phyloP scores from a whole-genome alignment of 805 yeast genomes.

The Isabelozyma gotoi region DNA sequence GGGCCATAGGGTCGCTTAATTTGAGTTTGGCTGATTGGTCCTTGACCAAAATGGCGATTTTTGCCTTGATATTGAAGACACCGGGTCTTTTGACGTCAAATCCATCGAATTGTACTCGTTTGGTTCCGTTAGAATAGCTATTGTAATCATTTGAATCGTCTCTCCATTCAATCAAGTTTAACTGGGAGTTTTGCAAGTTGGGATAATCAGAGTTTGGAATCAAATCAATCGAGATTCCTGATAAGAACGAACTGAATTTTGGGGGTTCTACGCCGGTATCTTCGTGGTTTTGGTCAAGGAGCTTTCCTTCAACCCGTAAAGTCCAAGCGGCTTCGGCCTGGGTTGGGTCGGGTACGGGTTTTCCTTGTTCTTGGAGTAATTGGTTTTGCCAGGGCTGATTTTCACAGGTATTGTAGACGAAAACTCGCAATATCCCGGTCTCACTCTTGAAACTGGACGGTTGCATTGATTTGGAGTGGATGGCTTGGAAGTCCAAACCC shows the following conservation, averaged over 20 bases:
- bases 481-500: slow-evolving; percentile 80
- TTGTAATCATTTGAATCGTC: slow-evolving; percentile 45
- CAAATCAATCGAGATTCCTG: slow-evolving; percentile 83
- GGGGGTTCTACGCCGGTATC: slow-evolving; percentile 20
- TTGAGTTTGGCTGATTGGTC: slow-evolving; percentile 67
- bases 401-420: slow-evolving; percentile 75
- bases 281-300: slow-evolving; percentile 50
- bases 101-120: slow-evolving; percentile 65
- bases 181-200: slow-evolving; percentile 24
- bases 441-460: slow-evolving; percentile 38
- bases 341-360: slow-evolving; percentile 14
- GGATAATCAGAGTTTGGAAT: slow-evolving; percentile 41
- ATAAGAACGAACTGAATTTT: slow-evolving; percentile 75
- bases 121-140: slow-evolving; percentile 10
- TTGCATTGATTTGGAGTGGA: slow-evolving; percentile 39
- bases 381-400: slow-evolving; percentile 81
- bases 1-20: slow-evolving; percentile 63
- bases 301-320: slow-evolving; percentile 82
- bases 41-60: slow-evolving; percentile 72
- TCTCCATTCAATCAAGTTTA: slow-evolving; percentile 83
- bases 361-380: slow-evolving; percentile 20
- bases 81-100: slow-evolving; percentile 85
- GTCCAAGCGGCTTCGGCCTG: slow-evolving; percentile 67
- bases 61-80: slow-evolving; percentile 50
- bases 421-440: slow-evolving; percentile 70